phyloP scores from a whole-genome alignment of 805 yeast species.

The Candida pini region DNA sequence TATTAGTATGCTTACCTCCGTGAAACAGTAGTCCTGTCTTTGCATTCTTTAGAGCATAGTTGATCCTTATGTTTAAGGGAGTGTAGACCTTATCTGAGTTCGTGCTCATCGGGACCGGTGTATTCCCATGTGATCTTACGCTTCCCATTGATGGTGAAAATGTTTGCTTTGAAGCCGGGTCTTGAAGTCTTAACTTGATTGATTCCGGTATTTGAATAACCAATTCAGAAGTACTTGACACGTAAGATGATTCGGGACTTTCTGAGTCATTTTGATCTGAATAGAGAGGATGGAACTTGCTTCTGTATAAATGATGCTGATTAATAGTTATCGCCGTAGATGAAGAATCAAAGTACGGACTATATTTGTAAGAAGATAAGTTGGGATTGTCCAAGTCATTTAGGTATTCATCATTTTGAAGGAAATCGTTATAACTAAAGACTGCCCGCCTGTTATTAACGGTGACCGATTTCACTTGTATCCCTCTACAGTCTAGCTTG shows the following conservation, averaged over 20 bases:
- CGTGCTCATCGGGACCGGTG: conserved; percentile 30
- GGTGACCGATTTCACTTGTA: conserved; percentile 55
- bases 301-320: conserved; percentile 57
- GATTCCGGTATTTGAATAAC: conserved; percentile 59
- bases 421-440: conserved; percentile 51
- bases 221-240: conserved; percentile 56
- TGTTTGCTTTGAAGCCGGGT: conserved; percentile 32
- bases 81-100: conserved; percentile 51
- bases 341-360: conserved; percentile 35
- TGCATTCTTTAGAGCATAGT: conserved; percentile 60
- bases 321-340: conserved; percentile 36
- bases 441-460: conserved; percentile 58
- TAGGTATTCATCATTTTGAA: conserved; percentile 31
- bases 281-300: conserved; percentile 46
- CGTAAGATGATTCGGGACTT: conserved; percentile 22
- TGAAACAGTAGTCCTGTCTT: conserved; percentile 72
- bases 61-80: conserved; percentile 67
- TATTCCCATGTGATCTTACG: conserved; percentile 29
- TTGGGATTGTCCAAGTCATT: conserved; percentile 26
- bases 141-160: conserved; percentile 29
- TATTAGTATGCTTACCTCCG: conserved; percentile 47
- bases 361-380: conserved; percentile 25
- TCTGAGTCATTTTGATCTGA: conserved; percentile 37
- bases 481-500: conserved; percentile 75
- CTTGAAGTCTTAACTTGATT: conserved; percentile 56